Conservation (phyloP, 225 moss, liverwort and hornwort genomes). For the Physcomitrellopsis africana region DNA sequence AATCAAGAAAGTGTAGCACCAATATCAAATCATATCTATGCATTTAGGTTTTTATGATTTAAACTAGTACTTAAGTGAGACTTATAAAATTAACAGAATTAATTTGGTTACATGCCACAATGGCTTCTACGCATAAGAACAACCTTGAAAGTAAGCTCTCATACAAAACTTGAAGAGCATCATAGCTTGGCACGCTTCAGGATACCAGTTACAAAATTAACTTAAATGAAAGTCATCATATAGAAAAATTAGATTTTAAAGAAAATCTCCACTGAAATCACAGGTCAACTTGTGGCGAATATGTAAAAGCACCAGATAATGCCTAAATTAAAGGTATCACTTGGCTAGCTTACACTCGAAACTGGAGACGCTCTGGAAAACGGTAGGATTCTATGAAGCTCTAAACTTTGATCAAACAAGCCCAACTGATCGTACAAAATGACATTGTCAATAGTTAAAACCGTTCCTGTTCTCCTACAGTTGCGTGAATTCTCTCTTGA, state of each 20-base stretch:
- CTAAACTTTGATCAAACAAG: slow-evolving; percentile 34
- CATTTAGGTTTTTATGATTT: too few relatives aligned
- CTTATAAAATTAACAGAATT: too few relatives aligned
- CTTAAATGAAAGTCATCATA: too few relatives aligned
- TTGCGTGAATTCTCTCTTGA: slow-evolving; percentile 39
- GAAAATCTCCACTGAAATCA: slow-evolving; percentile 41
- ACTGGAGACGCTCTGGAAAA: slow-evolving; percentile 6
- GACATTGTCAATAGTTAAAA: slow-evolving; percentile 42
- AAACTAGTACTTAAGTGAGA: too few relatives aligned
- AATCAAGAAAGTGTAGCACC: too few relatives aligned
- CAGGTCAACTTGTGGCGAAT: slow-evolving; percentile 35
- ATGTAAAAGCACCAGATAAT: slow-evolving; percentile 29
- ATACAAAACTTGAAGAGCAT: too few relatives aligned
- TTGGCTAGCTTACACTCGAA: slow-evolving; percentile 8
- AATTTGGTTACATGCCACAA: too few relatives aligned
- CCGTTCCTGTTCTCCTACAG: slow-evolving; percentile 33
- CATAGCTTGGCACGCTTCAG: too few relatives aligned
- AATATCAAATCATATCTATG: too few relatives aligned
- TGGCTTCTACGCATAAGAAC: too few relatives aligned
- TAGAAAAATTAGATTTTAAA: not conserved
- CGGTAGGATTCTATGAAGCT: slow-evolving; percentile 37
- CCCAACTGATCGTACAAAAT: slow-evolving; percentile 38
- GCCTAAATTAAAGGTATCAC: slow-evolving; percentile 27
- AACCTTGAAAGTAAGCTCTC: too few relatives aligned
- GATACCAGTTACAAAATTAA: too few relatives aligned